phyloP scores from a whole-genome alignment of 2,329 filamentous ascomycete species.

The Elsinoe ampelina region DNA sequence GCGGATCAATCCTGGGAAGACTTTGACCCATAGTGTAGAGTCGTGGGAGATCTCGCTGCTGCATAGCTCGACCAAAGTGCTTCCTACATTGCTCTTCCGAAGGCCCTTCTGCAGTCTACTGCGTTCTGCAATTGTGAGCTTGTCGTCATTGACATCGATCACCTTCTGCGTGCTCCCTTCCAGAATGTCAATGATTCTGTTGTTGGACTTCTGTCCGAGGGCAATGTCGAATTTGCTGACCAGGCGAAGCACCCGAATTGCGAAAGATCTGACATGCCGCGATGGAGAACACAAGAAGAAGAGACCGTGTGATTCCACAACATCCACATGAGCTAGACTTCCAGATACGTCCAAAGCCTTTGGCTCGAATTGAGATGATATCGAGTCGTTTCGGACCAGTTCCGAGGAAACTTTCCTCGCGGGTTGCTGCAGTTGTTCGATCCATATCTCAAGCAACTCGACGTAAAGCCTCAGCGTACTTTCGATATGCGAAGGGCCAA shows the following conservation, averaged over 20 bases:
- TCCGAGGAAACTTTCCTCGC: slow-evolving; percentile 64
- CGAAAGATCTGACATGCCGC: slow-evolving; percentile 75
- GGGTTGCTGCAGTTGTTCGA: slow-evolving; percentile 64
- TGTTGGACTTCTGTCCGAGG: slow-evolving; percentile 61
- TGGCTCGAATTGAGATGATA: slow-evolving; percentile 11
- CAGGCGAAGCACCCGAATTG: slow-evolving; percentile 81
- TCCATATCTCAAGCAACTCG: slow-evolving; percentile 91
- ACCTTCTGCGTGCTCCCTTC: slow-evolving; percentile 82
- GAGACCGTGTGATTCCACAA: slow-evolving; percentile 89
- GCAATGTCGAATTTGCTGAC: slow-evolving; percentile 91
- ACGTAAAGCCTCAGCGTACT: slow-evolving; percentile 88
- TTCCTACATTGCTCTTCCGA: slow-evolving; percentile 71
- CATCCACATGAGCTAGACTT: slow-evolving; percentile 87
- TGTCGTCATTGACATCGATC: slow-evolving; percentile 86
- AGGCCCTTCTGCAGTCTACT: slow-evolving; percentile 87
- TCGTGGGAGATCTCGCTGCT: slow-evolving; percentile 94
- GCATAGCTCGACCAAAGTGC: slow-evolving; percentile 84
- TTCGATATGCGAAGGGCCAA: slow-evolving; percentile 88
- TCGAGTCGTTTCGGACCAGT: slow-evolving; percentile 42
- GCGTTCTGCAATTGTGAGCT: slow-evolving; percentile 81
- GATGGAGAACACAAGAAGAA: slow-evolving; percentile 98
- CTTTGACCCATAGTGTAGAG: slow-evolving; percentile 91
- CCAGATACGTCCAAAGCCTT: slow-evolving; percentile 50
- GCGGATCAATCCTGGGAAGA: slow-evolving; percentile 89
- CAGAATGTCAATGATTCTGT: slow-evolving; percentile 78